Percentiles rank a stretch among this genome's conserved stretches.
Evolutionary conservation across 73 alveolate genomes (phyloP).

Genomic region (Symbiodinium pilosum): DNA sequence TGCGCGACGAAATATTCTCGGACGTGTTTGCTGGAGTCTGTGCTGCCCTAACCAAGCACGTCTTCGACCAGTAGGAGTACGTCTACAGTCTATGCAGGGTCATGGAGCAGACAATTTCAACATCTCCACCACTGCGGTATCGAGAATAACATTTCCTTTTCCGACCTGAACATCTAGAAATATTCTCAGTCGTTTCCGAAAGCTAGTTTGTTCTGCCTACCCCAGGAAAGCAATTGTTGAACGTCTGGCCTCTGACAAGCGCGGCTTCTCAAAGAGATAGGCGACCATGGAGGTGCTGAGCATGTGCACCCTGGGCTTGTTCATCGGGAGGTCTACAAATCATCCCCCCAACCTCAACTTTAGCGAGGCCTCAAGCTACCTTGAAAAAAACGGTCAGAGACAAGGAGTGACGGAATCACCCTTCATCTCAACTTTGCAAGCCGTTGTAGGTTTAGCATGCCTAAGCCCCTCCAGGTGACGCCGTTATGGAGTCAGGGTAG

Average conservation of each 20-base stretch:
- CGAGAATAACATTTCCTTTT: too few species aligned
- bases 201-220: too few species aligned
- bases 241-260: slow-evolving; percentile 28
- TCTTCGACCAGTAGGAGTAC: slow-evolving; percentile 72
- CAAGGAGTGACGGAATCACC: too few species aligned
- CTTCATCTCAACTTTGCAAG: too few species aligned
- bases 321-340: background rate
- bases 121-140: slow-evolving; percentile 20
- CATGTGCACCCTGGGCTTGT: slow-evolving; percentile 51
- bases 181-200: too few species aligned
- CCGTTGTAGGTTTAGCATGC: too few species aligned
- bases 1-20: slow-evolving; percentile 19
- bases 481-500: slow-evolving; percentile 79
- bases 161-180: too few species aligned
- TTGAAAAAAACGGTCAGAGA: too few species aligned
- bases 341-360: too few species aligned
- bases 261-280: slow-evolving; percentile 30
- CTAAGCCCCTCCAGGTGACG: too few species aligned
- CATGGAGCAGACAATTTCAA: slow-evolving; percentile 16
- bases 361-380: too few species aligned
- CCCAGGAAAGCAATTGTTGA: background rate
- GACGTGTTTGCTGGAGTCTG: slow-evolving; percentile 51
- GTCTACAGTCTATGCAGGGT: slow-evolving; percentile 29
- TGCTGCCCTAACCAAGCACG: slow-evolving; percentile 30
- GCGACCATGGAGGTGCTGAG: slow-evolving; percentile 57